Conservation (phyloP, 75 land plant species). For the Selaginella moellendorffii region DNA sequence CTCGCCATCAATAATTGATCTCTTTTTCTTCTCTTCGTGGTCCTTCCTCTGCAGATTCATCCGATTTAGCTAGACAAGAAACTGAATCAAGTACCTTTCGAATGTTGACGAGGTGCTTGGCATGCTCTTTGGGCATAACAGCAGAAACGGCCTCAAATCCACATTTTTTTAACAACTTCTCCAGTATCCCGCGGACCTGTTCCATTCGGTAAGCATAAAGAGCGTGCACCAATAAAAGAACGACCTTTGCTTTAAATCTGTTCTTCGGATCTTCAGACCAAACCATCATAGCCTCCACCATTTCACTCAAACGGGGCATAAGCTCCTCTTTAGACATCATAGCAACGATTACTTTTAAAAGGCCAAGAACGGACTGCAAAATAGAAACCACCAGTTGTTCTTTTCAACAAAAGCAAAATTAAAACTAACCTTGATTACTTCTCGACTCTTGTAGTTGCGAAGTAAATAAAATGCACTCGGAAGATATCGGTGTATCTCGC, state of each 20-base stretch:
- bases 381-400: background rate
- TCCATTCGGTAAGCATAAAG: background rate
- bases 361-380: conserved; percentile 78
- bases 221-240: too few species aligned
- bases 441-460: conserved; percentile 49
- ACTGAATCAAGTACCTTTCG: conserved; percentile 39
- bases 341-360: conserved; percentile 81
- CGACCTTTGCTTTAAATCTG: conserved; percentile 81
- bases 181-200: conserved; percentile 68
- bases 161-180: conserved; percentile 83
- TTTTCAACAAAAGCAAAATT: background rate
- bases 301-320: conserved; percentile 40
- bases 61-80: background rate
- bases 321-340: conserved; percentile 51
- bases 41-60: conserved; percentile 37
- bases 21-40: conserved; percentile 45
- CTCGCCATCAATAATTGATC: conserved; percentile 27
- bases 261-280: conserved; percentile 80
- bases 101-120: conserved; percentile 81
- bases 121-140: conserved; percentile 90
- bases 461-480: conserved; percentile 66
- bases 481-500: conserved; percentile 45
- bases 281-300: conserved; percentile 71
- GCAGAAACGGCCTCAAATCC: conserved; percentile 77
- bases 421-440: conserved; percentile 54